A percentile compares a stretch with the other conserved stretches of the same genome.
phyloP scores from a whole-genome alignment of 1,284 basidiomycete genomes.

The Sphaerobolus stellatus region DNA sequence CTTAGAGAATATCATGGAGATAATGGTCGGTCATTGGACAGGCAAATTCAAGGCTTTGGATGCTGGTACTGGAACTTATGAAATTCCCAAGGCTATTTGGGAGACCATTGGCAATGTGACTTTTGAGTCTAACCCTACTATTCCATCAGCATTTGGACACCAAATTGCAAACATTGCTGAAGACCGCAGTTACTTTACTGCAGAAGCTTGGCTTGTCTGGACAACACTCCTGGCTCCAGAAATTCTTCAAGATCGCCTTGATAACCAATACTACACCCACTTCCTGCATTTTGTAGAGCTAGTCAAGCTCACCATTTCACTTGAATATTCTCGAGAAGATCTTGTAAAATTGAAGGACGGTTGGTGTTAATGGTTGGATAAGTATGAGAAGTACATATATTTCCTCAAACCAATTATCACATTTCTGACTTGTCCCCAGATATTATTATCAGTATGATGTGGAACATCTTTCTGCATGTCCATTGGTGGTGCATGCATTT shows the following conservation, averaged over 20 bases:
- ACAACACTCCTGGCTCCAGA: slow-evolving; percentile 29
- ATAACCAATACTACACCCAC: slow-evolving; percentile 28
- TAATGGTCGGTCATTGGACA: slow-evolving; percentile 31
- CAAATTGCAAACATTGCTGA: slow-evolving; percentile 27
- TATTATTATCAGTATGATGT: slow-evolving; percentile 40
- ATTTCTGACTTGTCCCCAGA: slow-evolving; percentile 14
- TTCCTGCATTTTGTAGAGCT: slow-evolving; percentile 26
- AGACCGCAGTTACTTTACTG: slow-evolving; percentile 27
- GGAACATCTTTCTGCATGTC: slow-evolving; percentile 32
- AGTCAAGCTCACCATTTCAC: slow-evolving; percentile 40
- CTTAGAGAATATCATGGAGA: slow-evolving; percentile 26
- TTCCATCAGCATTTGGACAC: slow-evolving; percentile 32
- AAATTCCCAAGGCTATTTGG: slow-evolving; percentile 24
- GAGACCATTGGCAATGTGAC: slow-evolving; percentile 29
- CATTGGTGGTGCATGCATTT: slow-evolving; percentile 41
- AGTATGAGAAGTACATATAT: slow-evolving; percentile 41
- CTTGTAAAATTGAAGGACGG: slow-evolving; percentile 31
- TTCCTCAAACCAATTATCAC: not conserved
- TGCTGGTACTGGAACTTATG: slow-evolving; percentile 17
- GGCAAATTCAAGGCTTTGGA: no score
- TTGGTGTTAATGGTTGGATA: slow-evolving; percentile 40
- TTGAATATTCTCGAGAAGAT: slow-evolving; percentile 36
- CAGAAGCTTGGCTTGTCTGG: slow-evolving; percentile 39
- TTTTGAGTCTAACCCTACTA: slow-evolving; percentile 19
- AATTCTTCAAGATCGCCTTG: slow-evolving; percentile 25